Conservation (phyloP, 345 rosid genomes). For the Melaleuca quinquenervia region DNA sequence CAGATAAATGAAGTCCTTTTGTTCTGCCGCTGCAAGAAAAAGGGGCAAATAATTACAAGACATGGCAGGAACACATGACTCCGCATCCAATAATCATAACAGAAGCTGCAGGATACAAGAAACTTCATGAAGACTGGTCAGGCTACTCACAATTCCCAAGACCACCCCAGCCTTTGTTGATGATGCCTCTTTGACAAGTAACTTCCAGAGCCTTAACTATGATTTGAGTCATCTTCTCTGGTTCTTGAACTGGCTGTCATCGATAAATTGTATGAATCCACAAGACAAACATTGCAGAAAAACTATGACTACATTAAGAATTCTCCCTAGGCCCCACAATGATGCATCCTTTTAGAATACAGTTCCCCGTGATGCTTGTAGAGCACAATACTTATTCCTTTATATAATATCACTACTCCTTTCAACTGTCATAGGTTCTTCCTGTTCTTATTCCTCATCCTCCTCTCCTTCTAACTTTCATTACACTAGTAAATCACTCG, state of each 20-base stretch:
- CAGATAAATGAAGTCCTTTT: conserved; percentile 32
- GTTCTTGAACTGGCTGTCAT: conserved; percentile 53
- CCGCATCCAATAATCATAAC: neutral
- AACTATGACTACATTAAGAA: neutral
- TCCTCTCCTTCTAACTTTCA: neutral
- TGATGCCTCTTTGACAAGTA: conserved; percentile 57
- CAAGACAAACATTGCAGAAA: neutral
- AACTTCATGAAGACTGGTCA: neutral
- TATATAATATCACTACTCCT: neutral
- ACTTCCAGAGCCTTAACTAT: conserved; percentile 41
- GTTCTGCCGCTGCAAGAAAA: conserved; percentile 31
- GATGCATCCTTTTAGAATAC: neutral
- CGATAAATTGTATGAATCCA: neutral
- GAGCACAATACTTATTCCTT: neutral
- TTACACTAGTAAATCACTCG: neutral
- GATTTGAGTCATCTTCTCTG: conserved; percentile 47
- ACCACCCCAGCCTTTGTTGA: conserved; percentile 73
- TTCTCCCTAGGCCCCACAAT: neutral
- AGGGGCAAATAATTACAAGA: neutral
- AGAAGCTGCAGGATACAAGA: neutral
- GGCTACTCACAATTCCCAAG: conserved; percentile 46
- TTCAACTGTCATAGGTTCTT: neutral
- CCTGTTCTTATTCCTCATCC: neutral
- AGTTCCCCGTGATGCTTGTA: neutral
- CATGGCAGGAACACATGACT: neutral